A percentile compares a stretch with the other conserved stretches of the same genome.
phyloP scores from a whole-genome alignment of 257 asterid species.

The Ocimum tenuiflorum region DNA sequence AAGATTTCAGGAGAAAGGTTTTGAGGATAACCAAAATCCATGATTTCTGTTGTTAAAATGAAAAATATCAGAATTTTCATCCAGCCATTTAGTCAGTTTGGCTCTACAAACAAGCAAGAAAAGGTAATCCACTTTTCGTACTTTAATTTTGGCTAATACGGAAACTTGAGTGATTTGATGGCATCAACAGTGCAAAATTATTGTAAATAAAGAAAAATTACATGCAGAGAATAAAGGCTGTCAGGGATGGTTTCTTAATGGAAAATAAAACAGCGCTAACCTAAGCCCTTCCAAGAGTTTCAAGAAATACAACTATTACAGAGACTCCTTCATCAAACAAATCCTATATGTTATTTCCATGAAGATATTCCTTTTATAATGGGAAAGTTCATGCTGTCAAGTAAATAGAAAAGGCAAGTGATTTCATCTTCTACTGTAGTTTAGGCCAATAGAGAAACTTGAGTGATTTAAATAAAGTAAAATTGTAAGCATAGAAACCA shows the following conservation, averaged over 20 bases:
- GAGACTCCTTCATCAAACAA: too few relatives aligned
- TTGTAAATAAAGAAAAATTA: neutral
- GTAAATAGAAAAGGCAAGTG: neutral
- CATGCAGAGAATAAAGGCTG: neutral
- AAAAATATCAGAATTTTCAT: conserved; percentile 10
- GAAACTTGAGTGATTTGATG: conserved; percentile 3
- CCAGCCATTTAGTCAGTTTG: conserved; percentile 14
- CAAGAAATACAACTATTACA: too few relatives aligned
- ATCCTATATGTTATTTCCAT: too few relatives aligned
- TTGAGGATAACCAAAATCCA: conserved; percentile 99
- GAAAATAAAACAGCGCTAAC: too few relatives aligned
- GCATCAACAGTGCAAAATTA: neutral
- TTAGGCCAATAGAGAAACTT: too few relatives aligned
- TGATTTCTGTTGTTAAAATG: conserved; percentile 58
- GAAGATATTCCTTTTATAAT: neutral
- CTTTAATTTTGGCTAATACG: neutral
- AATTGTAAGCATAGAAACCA: too few relatives aligned
- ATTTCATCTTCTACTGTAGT: too few relatives aligned
- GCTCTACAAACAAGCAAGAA: neutral
- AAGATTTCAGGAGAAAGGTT: conserved; percentile 95
- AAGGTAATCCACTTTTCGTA: too few relatives aligned
- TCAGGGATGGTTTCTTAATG: neutral
- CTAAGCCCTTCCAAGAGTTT: too few relatives aligned
- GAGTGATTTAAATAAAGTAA: too few relatives aligned
- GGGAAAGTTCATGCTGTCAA: neutral